Base-by-base conservation (phyloP, 306 rosid genomes). In the Sechiopsis laciniata region DNA sequence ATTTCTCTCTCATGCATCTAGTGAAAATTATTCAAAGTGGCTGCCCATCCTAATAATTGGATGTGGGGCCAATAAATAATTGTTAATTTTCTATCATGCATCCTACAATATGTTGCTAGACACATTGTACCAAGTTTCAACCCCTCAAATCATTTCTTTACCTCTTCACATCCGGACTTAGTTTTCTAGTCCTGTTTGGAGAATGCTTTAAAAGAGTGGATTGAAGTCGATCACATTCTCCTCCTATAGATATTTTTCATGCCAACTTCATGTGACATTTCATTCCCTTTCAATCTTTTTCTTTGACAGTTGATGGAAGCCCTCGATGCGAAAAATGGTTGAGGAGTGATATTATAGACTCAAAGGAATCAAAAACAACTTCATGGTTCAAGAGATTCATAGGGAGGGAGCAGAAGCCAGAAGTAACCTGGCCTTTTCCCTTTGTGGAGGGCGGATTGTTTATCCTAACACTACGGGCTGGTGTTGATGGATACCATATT, bases 361-460 rank as follows among this genome's bases (percentile, higher is more conserved):
- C 88, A 75, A 90, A 86, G 82, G 98, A 86, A 76, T 85, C 97
- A 26, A 94, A 89, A 87, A 87, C 98, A 77, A 89, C 92, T 78
- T 90, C 98, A 82, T 89, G 98, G 98, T 94, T 90, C 84, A 87
- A 90, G 80, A 88, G 96, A 62, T 94, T 94, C 80, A 86, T 90
- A 62, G 98, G 96, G 75, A 91, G 97, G 56, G 88, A 90, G 85
- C 97, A 90, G 85, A 94, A 90, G 87, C 98, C 98, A 71, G 96
- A 89, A 85, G 89, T 94, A 71, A 86, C 96, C 72, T 89, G 98
- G 98, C 97, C 97, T 63, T 94, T 85, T 80, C 97, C 97, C 69
- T 89, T 94, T 75, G 57, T 74, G 78, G 98, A 93, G 90, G 96
- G 94, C 61, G 86, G 92, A 86, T 81, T 94, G 85, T 90, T 94